Base-by-base conservation (phyloP, 2,329 filamentous ascomycete species). In the Colletotrichum chlorophyti region DNA sequence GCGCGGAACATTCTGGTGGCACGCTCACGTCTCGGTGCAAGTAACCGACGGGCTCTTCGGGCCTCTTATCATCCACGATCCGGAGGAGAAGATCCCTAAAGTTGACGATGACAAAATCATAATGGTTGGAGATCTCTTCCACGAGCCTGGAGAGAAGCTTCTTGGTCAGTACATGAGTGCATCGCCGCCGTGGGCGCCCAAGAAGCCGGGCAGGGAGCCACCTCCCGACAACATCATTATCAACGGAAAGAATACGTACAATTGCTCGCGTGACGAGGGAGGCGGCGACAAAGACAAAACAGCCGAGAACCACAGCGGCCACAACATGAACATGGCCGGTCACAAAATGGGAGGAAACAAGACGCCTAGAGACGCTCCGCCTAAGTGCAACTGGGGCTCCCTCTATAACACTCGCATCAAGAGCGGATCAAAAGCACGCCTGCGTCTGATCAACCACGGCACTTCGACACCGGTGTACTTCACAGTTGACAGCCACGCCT, bases 1-100 rank as follows among this genome's bases (percentile, higher is more conserved):
- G 72, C 73, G 80, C 3, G 85, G 85, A 19, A 84, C 83, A 5
- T 87, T 84, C 66, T 88, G 84, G 84, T 87, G 87, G 63, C 85
- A 88, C 66, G 85, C 81, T 10, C 83, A 85, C 63, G 69, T 74
- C 41, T 42, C 31, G 10, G 47, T 58, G 8, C 31, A 57, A 7
- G 50, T 63, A 17, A 62, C 57, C 4, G 57, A 64, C 27, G 62
- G 62, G 23, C 50, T 64, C 7, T 63, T 43, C 24, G 62, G 62
- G 14, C 62, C 62, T 27, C 38, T 63, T 48, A 54, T 76, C 19
- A 66, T 77, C 37, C 72, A 73, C 50, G 74, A 75, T 48, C 69
- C 70, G 1, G 65, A 63, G 4, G 70, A 72, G 51, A 67, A 65
- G 59, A 64, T 71, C 1, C 70, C 69, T 0, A 31, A 60, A 46